Percentiles rank a stretch among this genome's conserved stretches.
These are phyloP conservation scores for Ophiostoma novo-ulmi DNA, from an alignment of 2,329 filamentous ascomycete species.

Conservation along the genomic window DNA sequence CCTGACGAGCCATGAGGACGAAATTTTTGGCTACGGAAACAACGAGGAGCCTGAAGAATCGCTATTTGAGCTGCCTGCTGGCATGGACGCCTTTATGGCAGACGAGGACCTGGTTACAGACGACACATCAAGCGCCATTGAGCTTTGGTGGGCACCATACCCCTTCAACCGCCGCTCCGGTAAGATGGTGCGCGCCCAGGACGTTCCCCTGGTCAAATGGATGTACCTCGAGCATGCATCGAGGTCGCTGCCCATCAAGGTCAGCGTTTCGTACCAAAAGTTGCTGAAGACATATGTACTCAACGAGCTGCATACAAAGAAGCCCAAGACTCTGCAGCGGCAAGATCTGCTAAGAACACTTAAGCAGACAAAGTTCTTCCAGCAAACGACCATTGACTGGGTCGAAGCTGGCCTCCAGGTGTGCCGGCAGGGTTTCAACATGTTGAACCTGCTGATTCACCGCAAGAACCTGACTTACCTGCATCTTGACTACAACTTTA, in stretches of 20 bases:
- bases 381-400: slow-evolving; percentile 99
- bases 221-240: slow-evolving; percentile 98
- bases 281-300: slow-evolving; percentile 91
- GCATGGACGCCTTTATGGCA: slow-evolving; percentile 79
- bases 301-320: slow-evolving; percentile 94
- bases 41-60: slow-evolving; percentile 71
- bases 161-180: slow-evolving; percentile 93
- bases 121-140: slow-evolving; percentile 85
- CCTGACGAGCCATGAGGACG: slow-evolving; percentile 86
- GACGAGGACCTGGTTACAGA: slow-evolving; percentile 85
- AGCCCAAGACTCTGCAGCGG: slow-evolving; percentile 90
- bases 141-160: slow-evolving; percentile 96
- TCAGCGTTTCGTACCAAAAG: slow-evolving; percentile 97
- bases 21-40: slow-evolving; percentile 78
- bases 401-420: slow-evolving; percentile 98
- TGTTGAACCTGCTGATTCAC: slow-evolving; percentile 95
- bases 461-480: slow-evolving; percentile 97
- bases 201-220: slow-evolving; percentile 94
- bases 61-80: slow-evolving; percentile 74
- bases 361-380: slow-evolving; percentile 98
- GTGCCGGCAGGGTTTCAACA: slow-evolving; percentile 97
- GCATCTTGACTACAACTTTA: slow-evolving; percentile 99
- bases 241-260: slow-evolving; percentile 82
- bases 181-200: slow-evolving; percentile 92
- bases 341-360: slow-evolving; percentile 84